Base-by-base conservation (phyloP, 495 filamentous ascomycete species). In the Podospora pseudoanserina region DNA sequence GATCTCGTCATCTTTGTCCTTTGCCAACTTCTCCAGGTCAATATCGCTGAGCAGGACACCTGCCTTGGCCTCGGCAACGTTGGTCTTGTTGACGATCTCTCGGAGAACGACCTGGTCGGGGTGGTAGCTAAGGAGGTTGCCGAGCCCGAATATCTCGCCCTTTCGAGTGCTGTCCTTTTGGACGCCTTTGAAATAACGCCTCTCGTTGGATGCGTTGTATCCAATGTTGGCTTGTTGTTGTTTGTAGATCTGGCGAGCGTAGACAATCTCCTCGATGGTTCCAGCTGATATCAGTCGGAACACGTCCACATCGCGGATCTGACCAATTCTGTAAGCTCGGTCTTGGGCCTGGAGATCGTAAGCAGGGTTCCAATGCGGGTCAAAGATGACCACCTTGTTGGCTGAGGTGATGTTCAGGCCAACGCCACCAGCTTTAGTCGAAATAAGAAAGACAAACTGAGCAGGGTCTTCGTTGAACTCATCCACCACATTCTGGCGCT, bases 211-310 rank as follows among this genome's bases (percentile, higher is more conserved):
- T 7, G 95, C 95, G 39, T 90, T 97, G 77, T 99, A 99, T 1
- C 92, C 95, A 63, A 99, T 99, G 72, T 97, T 97, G 2, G 95
- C 95, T 75, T 98, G 95, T 73, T 99, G 95, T 74, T 99, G 95
- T 75, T 99, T 99, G 82, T 98, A 99, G 66, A 99, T 97, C 74
- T 99, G 95, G 11, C 95, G 86, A 0, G 95, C 95, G 73, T 99
- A 99, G 44, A 97, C 92, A 68, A 97, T 97, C 78, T 99, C 95
- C 74, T 99, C 95, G 65, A 99, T 94, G 0, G 96, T 98, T 18
- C 95, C 95, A 0, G 90, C 89, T 6, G 89, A 94, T n/a, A 99
- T 88, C 28, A 99, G 86, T 16, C 95, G 90, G 79, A 96, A 98
- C 11, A 99, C 96, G 73, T 98, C 96, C 5, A 99, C 95, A 72